Conservation (phyloP, 2,329 filamentous ascomycete species). For the Rhytidhysteron rufulum region DNA sequence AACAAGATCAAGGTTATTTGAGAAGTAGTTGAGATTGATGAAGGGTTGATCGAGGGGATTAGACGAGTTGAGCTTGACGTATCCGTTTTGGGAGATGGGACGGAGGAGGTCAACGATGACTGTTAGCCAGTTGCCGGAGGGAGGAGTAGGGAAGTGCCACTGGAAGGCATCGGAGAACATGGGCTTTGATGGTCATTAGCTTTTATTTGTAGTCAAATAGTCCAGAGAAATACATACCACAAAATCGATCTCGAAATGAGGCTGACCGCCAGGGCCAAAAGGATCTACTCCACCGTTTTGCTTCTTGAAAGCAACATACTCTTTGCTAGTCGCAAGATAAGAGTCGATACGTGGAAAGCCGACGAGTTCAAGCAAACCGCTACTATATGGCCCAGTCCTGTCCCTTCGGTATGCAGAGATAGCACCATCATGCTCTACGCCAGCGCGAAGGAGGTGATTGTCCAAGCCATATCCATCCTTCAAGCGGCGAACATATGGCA, state of each 20-base stretch:
- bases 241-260: slow-evolving; percentile 47
- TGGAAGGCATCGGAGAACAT: slow-evolving; percentile 54
- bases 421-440: slow-evolving; percentile 28
- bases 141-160: slow-evolving; percentile 45
- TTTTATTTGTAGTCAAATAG: too few species aligned
- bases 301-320: slow-evolving; percentile 45
- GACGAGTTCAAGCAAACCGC: slow-evolving; percentile 48
- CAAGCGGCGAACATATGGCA: slow-evolving; percentile 29
- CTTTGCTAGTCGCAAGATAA: slow-evolving; percentile 46
- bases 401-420: slow-evolving; percentile 35
- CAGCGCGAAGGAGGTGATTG: slow-evolving; percentile 39
- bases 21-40: slow-evolving; percentile 40
- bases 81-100: slow-evolving; percentile 50
- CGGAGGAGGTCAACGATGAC: slow-evolving; percentile 53
- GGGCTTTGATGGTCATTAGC: slow-evolving; percentile 17
- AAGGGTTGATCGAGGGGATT: slow-evolving; percentile 60
- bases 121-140: slow-evolving; percentile 50
- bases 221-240: slow-evolving; percentile 33
- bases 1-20: slow-evolving; percentile 48
- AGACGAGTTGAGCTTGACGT: slow-evolving; percentile 54
- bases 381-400: slow-evolving; percentile 39
- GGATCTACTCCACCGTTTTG: slow-evolving; percentile 35
- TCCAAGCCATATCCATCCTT: slow-evolving; percentile 51
- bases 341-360: slow-evolving; percentile 57
- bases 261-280: slow-evolving; percentile 21